These are phyloP conservation scores for Eucalyptus camaldulensis DNA, from an alignment of 345 rosid species.

Conservation along the genomic window DNA sequence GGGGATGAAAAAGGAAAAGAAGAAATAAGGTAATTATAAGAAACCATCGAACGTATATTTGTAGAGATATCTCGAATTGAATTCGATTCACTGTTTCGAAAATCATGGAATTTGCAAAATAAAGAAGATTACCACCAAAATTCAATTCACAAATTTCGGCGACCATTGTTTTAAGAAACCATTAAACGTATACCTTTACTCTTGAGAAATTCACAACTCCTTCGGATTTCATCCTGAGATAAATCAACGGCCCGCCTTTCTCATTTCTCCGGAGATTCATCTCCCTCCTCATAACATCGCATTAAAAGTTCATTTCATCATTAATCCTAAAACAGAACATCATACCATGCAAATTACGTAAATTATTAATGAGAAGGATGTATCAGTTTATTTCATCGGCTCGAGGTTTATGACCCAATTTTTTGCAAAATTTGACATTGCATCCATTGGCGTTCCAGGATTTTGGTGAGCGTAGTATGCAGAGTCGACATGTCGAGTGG, in stretches of 20 bases:
- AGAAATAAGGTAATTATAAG: neutral
- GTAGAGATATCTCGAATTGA: neutral
- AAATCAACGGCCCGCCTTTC: rapidly evolving
- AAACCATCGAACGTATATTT: neutral
- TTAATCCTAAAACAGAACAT: neutral
- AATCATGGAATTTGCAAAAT: neutral
- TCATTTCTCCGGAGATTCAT: neutral
- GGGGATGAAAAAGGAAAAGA: neutral
- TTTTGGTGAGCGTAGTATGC: neutral
- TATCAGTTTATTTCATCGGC: neutral
- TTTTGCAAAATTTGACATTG: neutral
- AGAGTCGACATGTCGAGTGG: neutral
- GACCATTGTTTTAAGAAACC: no score
- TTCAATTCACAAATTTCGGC: neutral
- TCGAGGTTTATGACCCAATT: neutral
- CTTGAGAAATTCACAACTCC: neutral
- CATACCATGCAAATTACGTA: neutral
- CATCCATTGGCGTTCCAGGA: neutral
- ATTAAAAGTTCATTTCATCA: neutral
- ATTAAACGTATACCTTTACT: no score
- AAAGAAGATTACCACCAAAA: neutral
- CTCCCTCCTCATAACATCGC: neutral
- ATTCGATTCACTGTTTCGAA: neutral
- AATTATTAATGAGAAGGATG: no score
- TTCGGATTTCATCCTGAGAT: neutral